phyloP scores from a whole-genome alignment of 257 asterid species.

The Jaltomata sinuosa region DNA sequence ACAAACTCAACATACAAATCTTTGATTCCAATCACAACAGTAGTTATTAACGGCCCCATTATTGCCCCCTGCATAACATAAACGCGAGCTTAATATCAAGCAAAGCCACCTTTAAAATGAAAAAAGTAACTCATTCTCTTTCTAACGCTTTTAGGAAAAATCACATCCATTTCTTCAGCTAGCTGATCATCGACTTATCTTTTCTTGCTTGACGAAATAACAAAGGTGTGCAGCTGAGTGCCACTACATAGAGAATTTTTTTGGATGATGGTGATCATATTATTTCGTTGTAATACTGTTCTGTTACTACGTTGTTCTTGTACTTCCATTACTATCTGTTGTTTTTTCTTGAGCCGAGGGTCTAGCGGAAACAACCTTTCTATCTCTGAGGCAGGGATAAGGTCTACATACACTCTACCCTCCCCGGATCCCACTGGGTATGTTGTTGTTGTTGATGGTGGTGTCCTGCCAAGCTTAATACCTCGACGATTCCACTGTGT shows the following conservation, averaged over 20 bases:
- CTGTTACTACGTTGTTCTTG: too few relatives aligned
- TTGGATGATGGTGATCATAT: not conserved
- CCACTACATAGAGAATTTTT: not conserved
- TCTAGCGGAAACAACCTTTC: not conserved
- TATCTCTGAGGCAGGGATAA: not conserved
- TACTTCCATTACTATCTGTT: too few relatives aligned
- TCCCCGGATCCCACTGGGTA: not conserved
- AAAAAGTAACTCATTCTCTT: not conserved
- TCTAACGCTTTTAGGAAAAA: not conserved
- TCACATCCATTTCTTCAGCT: not conserved
- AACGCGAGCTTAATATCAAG: not conserved
- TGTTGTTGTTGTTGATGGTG: not conserved
- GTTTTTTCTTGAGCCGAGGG: not conserved
- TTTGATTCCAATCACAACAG: constrained; percentile 60
- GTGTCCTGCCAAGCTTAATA: not conserved
- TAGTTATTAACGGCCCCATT: constrained; percentile 71
- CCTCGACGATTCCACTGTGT: not conserved
- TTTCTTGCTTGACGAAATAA: not conserved
- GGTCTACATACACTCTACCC: not conserved
- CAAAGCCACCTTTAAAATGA: not conserved
- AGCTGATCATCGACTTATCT: not conserved
- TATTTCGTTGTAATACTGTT: too few relatives aligned
- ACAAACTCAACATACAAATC: constrained; percentile 63
- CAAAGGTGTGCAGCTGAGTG: not conserved
- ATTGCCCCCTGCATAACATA: constrained; percentile 55